These are phyloP conservation scores for Penicillium sp. DNA, from an alignment of 2,329 filamentous ascomycete species.

Conservation along the genomic window DNA sequence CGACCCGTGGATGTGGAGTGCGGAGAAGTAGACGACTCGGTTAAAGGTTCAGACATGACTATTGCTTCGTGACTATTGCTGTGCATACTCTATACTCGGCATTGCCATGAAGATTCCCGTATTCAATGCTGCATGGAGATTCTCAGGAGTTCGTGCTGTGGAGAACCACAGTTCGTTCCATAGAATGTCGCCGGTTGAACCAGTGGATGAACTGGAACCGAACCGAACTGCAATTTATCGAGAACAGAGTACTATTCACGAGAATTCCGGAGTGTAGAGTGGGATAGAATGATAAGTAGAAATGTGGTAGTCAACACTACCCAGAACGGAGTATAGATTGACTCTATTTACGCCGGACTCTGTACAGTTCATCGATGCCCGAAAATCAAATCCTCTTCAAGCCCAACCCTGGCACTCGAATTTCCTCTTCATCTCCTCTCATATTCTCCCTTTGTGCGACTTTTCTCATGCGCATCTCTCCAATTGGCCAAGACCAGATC, in stretches of 20 bases:
- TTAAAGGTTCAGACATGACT: too few species aligned
- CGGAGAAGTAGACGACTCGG: too few species aligned
- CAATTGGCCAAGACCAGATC: background rate
- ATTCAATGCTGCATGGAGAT: background rate
- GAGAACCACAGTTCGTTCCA: conserved; percentile 16
- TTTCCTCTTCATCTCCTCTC: background rate
- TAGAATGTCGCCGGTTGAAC: conserved; percentile 5
- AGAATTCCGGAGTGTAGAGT: too few species aligned
- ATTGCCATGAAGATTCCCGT: background rate
- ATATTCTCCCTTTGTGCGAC: too few species aligned
- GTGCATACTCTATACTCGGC: too few species aligned
- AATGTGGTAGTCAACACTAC: too few species aligned
- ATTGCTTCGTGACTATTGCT: too few species aligned
- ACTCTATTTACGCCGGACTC: background rate
- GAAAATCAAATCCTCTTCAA: background rate
- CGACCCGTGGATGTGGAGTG: too few species aligned
- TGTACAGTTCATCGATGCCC: background rate
- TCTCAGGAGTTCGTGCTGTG: conserved; percentile 1
- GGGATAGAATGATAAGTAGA: too few species aligned
- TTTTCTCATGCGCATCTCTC: background rate
- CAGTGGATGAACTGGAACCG: conserved; percentile 11
- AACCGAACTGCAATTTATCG: too few species aligned
- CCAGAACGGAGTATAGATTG: too few species aligned
- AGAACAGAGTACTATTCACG: background rate
- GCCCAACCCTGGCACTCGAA: conserved; percentile 14